Evolutionary conservation across 441 rosid species (phyloP), one percentile per base, ranked within the genome.

Genomic region (Erysimum cheiri): DNA sequence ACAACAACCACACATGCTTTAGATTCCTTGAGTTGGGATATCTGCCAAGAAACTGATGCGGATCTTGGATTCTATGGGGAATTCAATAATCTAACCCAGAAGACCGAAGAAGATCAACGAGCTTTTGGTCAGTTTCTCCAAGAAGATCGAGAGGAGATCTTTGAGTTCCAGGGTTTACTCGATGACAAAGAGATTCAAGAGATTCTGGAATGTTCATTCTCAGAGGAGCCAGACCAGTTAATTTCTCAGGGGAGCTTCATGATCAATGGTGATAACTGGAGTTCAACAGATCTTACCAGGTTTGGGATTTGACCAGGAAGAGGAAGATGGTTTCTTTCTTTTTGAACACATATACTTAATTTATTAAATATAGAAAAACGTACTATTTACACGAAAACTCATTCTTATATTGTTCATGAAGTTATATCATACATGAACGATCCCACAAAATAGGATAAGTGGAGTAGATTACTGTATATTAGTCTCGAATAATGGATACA

Each of bases 131-230:
- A 69, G 14, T 49, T 69, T 40, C 56, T 69, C 22, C 67, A 70
- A 41, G 75, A 69, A 57, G 79, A 76, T 64, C 47, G 32, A 65
- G 67, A 70, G 22, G 79, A 65, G 59, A 52, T 52, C 24, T 76
- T 76, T 5, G 72, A 70, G 64, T 76, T 76, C 64, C 69, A 76
- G 17, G 67, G 76, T 36, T 70, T 76, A 41, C 76, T 76, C 6
- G 72, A 76, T 52, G 79, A 76, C 59, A 76, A 76, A 65, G 79
- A 76, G 53, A 76, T 76, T 44, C 79, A 64, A 70, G 79, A 76
- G 75, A 70, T 76, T n/a, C 13, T 76, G 10, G 72, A 64, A n/a
- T 64, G 79, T 24, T 65, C 79, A 43, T 70, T 76, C 72, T 36
- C 76, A 5, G 79, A 64, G 37, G 64, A 70, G 69, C 63, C 79